These are phyloP conservation scores for Knoxia roxburghii DNA, from an alignment of 257 asterid genomes.

Conservation along the genomic window DNA sequence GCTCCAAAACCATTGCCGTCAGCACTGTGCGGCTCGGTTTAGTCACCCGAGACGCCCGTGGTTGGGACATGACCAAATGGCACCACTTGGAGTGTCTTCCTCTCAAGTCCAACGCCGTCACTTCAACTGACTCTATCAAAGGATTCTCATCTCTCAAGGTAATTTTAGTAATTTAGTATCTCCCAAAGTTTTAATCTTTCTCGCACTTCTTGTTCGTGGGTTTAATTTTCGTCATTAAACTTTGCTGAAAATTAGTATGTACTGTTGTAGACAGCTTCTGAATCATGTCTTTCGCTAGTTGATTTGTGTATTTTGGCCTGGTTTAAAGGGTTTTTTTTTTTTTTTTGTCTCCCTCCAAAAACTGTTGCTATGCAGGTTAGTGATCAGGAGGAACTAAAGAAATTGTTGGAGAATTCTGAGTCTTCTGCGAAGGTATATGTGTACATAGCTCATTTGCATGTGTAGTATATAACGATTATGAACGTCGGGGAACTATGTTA, in stretches of 20 bases:
- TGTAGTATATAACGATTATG: neutral
- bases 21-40: conserved; percentile 63
- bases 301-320: neutral
- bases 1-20: conserved; percentile 60
- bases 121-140: conserved; percentile 45
- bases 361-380: conserved; percentile 42
- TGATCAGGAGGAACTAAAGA: conserved; percentile 63
- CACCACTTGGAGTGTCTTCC: conserved; percentile 81
- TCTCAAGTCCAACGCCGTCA: conserved; percentile 27
- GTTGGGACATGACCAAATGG: conserved; percentile 85
- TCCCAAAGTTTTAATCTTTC: neutral
- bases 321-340: neutral
- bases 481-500: neutral
- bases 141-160: conserved; percentile 88
- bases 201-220: neutral
- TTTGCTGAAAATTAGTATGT: neutral
- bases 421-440: conserved; percentile 39
- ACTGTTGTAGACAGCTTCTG: too few relatives aligned
- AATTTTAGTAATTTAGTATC: neutral
- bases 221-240: neutral
- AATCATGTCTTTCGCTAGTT: neutral
- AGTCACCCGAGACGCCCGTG: conserved; percentile 67
- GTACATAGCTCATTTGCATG: neutral
- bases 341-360: neutral
- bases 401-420: conserved; percentile 28